These are phyloP conservation scores for Ballota nigra DNA, from an alignment of 257 asterid species.

Conservation along the genomic window DNA sequence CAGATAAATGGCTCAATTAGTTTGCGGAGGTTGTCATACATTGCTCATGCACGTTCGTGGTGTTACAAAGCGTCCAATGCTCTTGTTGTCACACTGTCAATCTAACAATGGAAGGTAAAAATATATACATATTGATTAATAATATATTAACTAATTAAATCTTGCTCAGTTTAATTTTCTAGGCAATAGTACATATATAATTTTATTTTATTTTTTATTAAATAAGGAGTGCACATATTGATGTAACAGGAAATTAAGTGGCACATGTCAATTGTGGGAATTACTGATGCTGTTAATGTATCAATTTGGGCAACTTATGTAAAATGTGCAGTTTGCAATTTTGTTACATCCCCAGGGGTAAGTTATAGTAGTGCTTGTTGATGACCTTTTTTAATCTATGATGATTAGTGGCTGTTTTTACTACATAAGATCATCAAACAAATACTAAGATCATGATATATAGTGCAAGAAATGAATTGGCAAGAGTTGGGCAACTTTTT, in stretches of 20 bases:
- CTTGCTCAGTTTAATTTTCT: background rate
- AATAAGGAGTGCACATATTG: background rate
- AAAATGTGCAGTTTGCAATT: constrained; percentile 1
- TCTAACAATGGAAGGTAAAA: background rate
- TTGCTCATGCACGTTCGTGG: constrained; percentile 4
- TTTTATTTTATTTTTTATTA: background rate
- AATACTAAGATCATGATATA: too few species aligned
- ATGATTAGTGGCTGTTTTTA: too few species aligned
- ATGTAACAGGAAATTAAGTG: background rate
- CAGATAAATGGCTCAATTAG: background rate
- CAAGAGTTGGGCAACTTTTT: too few species aligned
- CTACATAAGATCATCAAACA: too few species aligned
- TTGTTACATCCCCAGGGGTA: background rate
- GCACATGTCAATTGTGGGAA: constrained; percentile 5
- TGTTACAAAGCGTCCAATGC: background rate
- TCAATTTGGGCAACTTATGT: background rate
- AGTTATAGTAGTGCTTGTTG: background rate
- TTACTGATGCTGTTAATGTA: background rate
- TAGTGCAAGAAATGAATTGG: too few species aligned
- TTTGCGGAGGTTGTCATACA: background rate
- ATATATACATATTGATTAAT: background rate
- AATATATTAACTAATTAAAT: background rate
- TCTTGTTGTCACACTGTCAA: background rate
- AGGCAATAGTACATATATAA: background rate
- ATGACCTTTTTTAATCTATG: too few species aligned